Percentiles rank a stretch among this genome's conserved stretches.
Conservation (phyloP, 2,329 filamentous ascomycete species). For the Fusarium azukiicola region DNA sequence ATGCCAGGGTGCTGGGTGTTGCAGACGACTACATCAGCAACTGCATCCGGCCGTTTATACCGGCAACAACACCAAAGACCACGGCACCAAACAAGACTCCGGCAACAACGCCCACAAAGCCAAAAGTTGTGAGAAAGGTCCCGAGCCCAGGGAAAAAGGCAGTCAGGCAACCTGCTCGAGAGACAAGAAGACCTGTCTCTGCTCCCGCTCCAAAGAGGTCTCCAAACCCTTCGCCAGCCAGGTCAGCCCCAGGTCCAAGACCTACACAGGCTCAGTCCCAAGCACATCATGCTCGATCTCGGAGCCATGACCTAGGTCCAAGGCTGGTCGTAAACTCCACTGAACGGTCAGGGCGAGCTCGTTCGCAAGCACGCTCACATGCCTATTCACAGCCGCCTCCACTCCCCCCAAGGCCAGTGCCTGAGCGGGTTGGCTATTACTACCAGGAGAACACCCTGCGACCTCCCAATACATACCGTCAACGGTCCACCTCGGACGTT, state of each 20-base stretch:
- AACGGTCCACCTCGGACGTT: conserved; percentile 50
- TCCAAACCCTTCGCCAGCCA: conserved; percentile 51
- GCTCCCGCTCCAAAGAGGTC: conserved; percentile 37
- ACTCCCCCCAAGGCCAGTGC: conserved; percentile 42
- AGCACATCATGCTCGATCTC: conserved; percentile 9
- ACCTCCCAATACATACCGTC: conserved; percentile 17
- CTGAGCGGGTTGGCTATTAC: conserved; percentile 36
- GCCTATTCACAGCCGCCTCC: conserved; percentile 29
- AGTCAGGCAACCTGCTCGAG: conserved; percentile 39
- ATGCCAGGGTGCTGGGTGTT: conserved; percentile 62
- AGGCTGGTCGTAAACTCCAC: conserved; percentile 21
- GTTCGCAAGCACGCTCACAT: conserved; percentile 19
- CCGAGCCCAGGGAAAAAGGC: conserved; percentile 35
- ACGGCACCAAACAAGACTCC: conserved; percentile 29
- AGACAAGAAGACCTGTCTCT: conserved; percentile 35
- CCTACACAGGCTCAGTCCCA: conserved; percentile 24
- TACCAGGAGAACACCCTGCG: conserved; percentile 35
- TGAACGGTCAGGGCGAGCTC: conserved; percentile 25
- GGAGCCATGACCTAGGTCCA: conserved; percentile 27
- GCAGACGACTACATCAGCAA: conserved; percentile 61
- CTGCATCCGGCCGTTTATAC: conserved; percentile 62
- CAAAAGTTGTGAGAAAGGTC: conserved; percentile 45
- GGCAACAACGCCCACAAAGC: conserved; percentile 28
- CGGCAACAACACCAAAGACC: conserved; percentile 47
- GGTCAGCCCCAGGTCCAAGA: conserved; percentile 36